Evolutionary conservation across 768 basidiomycete species (phyloP).

Genomic region (Agaricus blazei): DNA sequence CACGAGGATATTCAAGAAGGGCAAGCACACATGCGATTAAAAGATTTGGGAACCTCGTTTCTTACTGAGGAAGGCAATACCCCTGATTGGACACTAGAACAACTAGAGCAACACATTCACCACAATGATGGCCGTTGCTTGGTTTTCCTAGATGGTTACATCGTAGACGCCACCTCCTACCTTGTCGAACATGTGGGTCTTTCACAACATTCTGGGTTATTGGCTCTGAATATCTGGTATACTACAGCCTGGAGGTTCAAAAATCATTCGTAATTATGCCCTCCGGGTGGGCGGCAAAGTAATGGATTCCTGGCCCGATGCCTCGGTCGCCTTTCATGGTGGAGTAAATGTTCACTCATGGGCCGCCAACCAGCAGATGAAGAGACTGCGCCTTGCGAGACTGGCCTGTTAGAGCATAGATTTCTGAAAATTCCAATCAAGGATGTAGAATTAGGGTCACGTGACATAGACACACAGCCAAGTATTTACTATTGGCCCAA

Average conservation of each 20-base stretch:
- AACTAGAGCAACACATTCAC: slow-evolving; percentile 28
- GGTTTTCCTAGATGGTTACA: slow-evolving; percentile 53
- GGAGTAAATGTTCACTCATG: slow-evolving; percentile 70
- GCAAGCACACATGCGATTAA: slow-evolving; percentile 40
- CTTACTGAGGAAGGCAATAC: slow-evolving; percentile 16
- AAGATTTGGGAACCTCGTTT: slow-evolving; percentile 15
- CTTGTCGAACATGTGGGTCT: slow-evolving; percentile 63
- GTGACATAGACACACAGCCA: slow-evolving; percentile 1
- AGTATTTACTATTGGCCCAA: background rate
- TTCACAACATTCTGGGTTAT: background rate
- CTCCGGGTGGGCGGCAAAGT: slow-evolving; percentile 14
- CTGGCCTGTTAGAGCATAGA: background rate
- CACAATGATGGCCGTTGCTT: slow-evolving; percentile 36
- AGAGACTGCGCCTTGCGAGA: slow-evolving; percentile 43
- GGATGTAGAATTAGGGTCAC: slow-evolving; percentile 7
- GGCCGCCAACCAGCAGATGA: slow-evolving; percentile 46
- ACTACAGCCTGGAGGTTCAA: slow-evolving; percentile 57
- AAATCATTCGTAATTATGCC: slow-evolving; percentile 48
- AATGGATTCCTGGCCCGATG: slow-evolving; percentile 26
- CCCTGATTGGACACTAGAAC: slow-evolving; percentile 33
- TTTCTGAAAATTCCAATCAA: background rate
- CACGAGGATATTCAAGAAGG: slow-evolving; percentile 46
- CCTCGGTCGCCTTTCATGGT: slow-evolving; percentile 63
- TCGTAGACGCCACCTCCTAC: slow-evolving; percentile 59
- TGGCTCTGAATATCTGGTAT: background rate